Percentiles rank a stretch among this genome's conserved stretches.
Evolutionary conservation across 371 early-diverging fungal species (phyloP).

Genomic region (Lichtheimia ornata): DNA sequence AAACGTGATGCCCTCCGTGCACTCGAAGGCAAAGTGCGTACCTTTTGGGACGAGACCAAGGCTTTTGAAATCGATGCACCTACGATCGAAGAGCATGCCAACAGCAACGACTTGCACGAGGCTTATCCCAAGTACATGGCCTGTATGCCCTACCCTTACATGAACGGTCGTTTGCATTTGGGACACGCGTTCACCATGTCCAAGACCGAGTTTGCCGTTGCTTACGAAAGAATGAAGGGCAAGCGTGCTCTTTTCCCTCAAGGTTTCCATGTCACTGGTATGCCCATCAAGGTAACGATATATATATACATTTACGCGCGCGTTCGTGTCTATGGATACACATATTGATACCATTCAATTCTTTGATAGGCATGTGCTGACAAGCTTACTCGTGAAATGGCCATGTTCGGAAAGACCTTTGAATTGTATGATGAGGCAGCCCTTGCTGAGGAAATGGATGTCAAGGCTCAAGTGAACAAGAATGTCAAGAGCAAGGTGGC

Average conservation of each 20-base stretch:
- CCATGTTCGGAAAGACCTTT: constrained; percentile 90
- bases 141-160: constrained; percentile 99
- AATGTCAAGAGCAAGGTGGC: constrained; percentile 83
- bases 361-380: constrained; percentile 91
- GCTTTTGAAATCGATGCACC: constrained; percentile 91
- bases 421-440: constrained; percentile 53
- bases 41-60: constrained; percentile 77
- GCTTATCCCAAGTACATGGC: constrained; percentile 92
- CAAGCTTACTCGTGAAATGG: constrained; percentile 95
- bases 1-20: constrained; percentile 85
- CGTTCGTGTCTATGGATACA: neutral
- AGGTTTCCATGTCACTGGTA: constrained; percentile 99
- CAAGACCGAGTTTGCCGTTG: constrained; percentile 96
- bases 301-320: too few species aligned
- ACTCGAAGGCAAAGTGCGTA: constrained; percentile 79
- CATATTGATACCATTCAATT: neutral
- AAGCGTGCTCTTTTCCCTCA: constrained; percentile 97
- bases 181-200: constrained; percentile 99
- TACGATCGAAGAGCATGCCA: constrained; percentile 61
- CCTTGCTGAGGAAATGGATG: constrained; percentile 51
- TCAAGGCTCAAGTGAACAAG: constrained; percentile 59
- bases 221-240: constrained; percentile 95
- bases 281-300: constrained; percentile 97
- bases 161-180: constrained; percentile 99
- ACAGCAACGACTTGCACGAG: constrained; percentile 58